phyloP scores from a whole-genome alignment of 345 rosid species.

The Ceriops tagal region DNA sequence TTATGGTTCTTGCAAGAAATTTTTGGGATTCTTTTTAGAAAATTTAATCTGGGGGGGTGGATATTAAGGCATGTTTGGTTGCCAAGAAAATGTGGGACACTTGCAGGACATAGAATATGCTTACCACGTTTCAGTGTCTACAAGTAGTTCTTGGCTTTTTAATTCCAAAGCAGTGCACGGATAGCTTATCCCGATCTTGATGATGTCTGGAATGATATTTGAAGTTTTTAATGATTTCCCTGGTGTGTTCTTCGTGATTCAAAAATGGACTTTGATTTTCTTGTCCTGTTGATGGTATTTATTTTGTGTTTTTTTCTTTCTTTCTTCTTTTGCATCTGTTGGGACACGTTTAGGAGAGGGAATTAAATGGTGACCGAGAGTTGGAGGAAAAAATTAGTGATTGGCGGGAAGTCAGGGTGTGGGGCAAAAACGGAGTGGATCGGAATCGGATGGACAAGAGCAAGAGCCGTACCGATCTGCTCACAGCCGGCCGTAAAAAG shows the following conservation, averaged over 20 bases:
- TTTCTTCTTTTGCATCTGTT: not conserved
- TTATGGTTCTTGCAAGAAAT: not conserved
- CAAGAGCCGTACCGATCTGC: conserved; percentile 81
- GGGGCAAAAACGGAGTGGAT: conserved; percentile 31
- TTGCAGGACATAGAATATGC: not conserved
- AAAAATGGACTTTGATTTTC: too few relatives aligned
- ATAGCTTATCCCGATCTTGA: not conserved
- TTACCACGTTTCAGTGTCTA: not conserved
- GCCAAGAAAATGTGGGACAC: not conserved
- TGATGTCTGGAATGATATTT: not conserved
- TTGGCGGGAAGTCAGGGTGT: conserved; percentile 21
- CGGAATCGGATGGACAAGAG: conserved; percentile 70
- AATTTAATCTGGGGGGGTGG: too few relatives aligned
- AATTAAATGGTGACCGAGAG: too few relatives aligned
- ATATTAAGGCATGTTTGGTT: not conserved
- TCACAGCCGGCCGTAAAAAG: conserved; percentile 93
- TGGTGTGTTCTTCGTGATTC: too few relatives aligned
- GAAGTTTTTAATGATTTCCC: too few relatives aligned
- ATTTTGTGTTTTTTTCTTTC: not conserved
- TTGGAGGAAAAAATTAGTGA: conserved; percentile 26
- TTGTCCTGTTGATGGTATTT: too few relatives aligned
- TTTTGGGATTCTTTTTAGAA: not conserved
- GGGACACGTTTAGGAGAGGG: not conserved
- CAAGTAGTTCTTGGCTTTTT: too few relatives aligned
- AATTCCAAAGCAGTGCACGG: not conserved